Evolutionary conservation across 1,139 yeast genomes (phyloP).

Genomic region (Protomyces pachydermus): DNA sequence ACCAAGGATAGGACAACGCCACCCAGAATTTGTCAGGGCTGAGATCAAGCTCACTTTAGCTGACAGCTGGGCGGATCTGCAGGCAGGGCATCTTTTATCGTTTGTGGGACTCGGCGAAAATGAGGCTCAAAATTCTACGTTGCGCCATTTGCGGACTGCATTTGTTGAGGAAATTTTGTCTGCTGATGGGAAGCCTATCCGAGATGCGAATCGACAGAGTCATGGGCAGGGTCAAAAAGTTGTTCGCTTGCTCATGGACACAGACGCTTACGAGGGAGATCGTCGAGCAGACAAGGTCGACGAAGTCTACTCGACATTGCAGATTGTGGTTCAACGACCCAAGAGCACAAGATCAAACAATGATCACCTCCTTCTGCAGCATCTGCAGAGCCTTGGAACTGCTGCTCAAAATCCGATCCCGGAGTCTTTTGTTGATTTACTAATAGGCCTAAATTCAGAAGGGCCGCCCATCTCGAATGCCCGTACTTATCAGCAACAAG

Average conservation of each 20-base stretch:
- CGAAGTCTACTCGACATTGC: conserved; percentile 6
- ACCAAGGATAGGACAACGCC: conserved; percentile 34
- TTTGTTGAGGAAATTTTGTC: conserved; percentile 34
- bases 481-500: not conserved
- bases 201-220: conserved; percentile 14
- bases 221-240: conserved; percentile 7
- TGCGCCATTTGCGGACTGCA: conserved; percentile 36
- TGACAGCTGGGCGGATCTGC: conserved; percentile 40
- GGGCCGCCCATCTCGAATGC: not conserved
- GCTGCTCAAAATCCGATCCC: not conserved
- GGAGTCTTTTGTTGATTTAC: not conserved
- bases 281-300: not conserved
- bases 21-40: conserved; percentile 34
- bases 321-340: not conserved
- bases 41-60: conserved; percentile 37
- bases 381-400: not conserved
- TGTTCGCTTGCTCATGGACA: conserved; percentile 23
- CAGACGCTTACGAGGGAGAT: conserved; percentile 9
- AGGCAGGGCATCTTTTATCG: conserved; percentile 38
- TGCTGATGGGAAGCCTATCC: conserved; percentile 30
- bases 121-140: conserved; percentile 25
- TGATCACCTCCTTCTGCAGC: not conserved
- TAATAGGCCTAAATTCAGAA: not conserved
- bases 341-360: not conserved
- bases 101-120: conserved; percentile 35